These are phyloP conservation scores for Geosmithia flava DNA, from an alignment of 2,329 filamentous ascomycete genomes.

Conservation along the genomic window DNA sequence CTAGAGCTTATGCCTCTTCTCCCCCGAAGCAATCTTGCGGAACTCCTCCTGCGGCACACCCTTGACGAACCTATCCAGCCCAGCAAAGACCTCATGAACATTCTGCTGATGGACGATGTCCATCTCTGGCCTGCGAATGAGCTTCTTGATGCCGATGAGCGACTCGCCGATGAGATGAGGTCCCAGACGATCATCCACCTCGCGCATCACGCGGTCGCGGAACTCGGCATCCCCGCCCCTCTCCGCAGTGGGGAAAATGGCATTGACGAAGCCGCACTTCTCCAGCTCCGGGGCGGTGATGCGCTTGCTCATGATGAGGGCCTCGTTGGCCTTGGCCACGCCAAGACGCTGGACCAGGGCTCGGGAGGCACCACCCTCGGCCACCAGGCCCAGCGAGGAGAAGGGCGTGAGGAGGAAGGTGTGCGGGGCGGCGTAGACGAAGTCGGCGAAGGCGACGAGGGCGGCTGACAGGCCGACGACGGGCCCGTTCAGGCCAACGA, in stretches of 20 bases:
- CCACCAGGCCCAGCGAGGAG: slow-evolving; percentile 75
- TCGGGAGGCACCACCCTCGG: slow-evolving; percentile 72
- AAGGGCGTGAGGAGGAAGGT: slow-evolving; percentile 88
- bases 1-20: slow-evolving; percentile 91
- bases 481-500: slow-evolving; percentile 85
- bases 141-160: slow-evolving; percentile 69
- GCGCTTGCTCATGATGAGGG: slow-evolving; percentile 77
- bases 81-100: slow-evolving; percentile 74
- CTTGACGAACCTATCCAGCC: slow-evolving; percentile 65
- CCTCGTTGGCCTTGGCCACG: slow-evolving; percentile 75
- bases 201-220: slow-evolving; percentile 54
- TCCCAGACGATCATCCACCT: slow-evolving; percentile 73
- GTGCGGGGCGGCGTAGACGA: slow-evolving; percentile 75
- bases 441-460: slow-evolving; percentile 73
- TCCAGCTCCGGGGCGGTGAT: slow-evolving; percentile 65
- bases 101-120: slow-evolving; percentile 66
- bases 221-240: slow-evolving; percentile 59
- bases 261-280: slow-evolving; percentile 72
- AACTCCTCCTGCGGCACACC: slow-evolving; percentile 87
- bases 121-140: slow-evolving; percentile 64
- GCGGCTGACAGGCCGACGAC: slow-evolving; percentile 82
- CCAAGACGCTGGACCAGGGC: slow-evolving; percentile 75
- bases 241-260: slow-evolving; percentile 48
- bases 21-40: slow-evolving; percentile 65
- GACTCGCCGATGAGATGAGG: slow-evolving; percentile 69